Evolutionary conservation across 192 early-diverging fungal species (phyloP), one percentile per base, ranked within the genome.

Genomic region (Backusella mclennaniae): DNA sequence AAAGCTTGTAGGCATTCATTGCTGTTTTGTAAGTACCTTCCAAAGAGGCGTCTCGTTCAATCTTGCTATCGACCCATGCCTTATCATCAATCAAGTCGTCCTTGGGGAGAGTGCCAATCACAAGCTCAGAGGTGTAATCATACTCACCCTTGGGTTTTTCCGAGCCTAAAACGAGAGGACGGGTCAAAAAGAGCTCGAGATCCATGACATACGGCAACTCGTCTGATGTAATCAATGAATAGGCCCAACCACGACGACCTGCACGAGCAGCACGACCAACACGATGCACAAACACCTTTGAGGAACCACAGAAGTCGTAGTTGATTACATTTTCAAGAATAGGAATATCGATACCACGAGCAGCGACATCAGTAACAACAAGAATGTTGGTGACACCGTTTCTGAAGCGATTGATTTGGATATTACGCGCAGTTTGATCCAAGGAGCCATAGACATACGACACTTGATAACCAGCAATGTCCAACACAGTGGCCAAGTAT

Each of bases 301-400:
- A 90, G 29, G 92, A 89, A 44, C 93, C 91, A 12, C 96, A 91
- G 84, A 98, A 99, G 72, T 98, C 95, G 77, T 96, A 98, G 83
- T 99, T 98, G 86, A 99, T 88, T 52, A 99, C 98, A 79, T 98
- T 96, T 80, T 97, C 96, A 12, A 99, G 84, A 35, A 98, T 92
- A 42, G 98, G 98, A 44, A 99, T 95, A 89, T 99, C 98, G 75
- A 99, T 96, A 93, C 98, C 98, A 87, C 97, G 93, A 8, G 96
- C 96, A n/a, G 98, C 98, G 11, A 99, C 94, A 83, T 98, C 98
- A 14, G 98, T 99, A 26, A 99, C 98, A 19, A 99, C 89, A 49
- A 99, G 74, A 0, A 97, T 67, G 76, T 96, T 93, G 53, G 90
- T 89, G 31, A 88, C 85, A 3, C 94, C 95, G 14, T 86, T 85